phyloP scores from a whole-genome alignment of 257 asterid species.

The Rauvolfia tetraphylla region DNA sequence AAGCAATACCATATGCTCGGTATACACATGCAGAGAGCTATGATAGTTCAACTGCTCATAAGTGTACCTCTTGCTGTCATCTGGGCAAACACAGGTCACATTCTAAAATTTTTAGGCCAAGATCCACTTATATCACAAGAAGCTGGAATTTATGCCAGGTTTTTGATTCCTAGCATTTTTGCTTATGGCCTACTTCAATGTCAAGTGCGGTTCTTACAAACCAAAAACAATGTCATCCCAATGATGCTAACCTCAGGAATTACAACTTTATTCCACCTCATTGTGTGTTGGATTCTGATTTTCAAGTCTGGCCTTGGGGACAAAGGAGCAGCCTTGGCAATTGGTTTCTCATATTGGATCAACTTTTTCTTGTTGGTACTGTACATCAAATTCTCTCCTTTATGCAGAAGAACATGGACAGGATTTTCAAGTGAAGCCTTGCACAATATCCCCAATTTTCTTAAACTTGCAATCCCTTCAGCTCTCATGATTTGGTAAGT shows the following conservation, averaged over 20 bases:
- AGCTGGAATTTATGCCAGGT: conserved; percentile 69
- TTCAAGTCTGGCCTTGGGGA: conserved; percentile 58
- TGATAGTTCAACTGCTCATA: conserved; percentile 50
- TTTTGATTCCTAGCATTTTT: conserved; percentile 62
- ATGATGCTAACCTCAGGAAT: conserved; percentile 76
- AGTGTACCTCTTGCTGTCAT: conserved; percentile 60
- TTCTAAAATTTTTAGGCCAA: conserved; percentile 65
- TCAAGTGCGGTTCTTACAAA: conserved; percentile 70
- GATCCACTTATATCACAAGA: conserved; percentile 56
- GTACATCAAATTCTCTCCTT: conserved; percentile 55
- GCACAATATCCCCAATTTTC: conserved; percentile 37
- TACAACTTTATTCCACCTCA: conserved; percentile 47
- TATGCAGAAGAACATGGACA: conserved; percentile 62
- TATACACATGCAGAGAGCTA: conserved; percentile 78
- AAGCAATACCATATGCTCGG: conserved; percentile 81
- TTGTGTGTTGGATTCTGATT: conserved; percentile 64
- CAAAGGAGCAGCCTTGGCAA: conserved; percentile 74
- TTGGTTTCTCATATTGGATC: conserved; percentile 61
- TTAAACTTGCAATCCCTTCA: conserved; percentile 78
- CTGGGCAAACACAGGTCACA: conserved; percentile 67
- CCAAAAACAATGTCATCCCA: conserved; percentile 70
- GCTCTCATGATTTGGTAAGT: conserved; percentile 81
- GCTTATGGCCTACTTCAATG: conserved; percentile 69
- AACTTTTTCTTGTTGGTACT: conserved; percentile 45
- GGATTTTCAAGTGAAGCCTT: conserved; percentile 71